Percentiles rank a stretch among this genome's conserved stretches.
These are phyloP conservation scores for Saccharomycopsis hybrid DNA, from an alignment of 1,139 yeast genomes.

Conservation along the genomic window DNA sequence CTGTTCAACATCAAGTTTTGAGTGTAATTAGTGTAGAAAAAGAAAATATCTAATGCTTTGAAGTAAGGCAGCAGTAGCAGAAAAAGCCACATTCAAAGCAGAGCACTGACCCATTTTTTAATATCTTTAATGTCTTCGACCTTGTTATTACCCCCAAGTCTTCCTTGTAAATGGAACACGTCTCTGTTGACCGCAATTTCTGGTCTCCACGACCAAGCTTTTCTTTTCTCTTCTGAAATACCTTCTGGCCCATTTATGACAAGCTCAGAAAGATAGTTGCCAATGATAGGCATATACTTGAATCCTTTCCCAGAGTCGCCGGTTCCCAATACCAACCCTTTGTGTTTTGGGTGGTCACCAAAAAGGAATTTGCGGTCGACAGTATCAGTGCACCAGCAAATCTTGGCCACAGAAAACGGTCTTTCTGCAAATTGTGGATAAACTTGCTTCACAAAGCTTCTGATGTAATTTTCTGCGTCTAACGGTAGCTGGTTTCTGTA, in stretches of 20 bases:
- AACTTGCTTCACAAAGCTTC: conserved; percentile 27
- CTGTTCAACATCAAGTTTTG: too few relatives aligned
- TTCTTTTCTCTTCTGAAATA: conserved; percentile 18
- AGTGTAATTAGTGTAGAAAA: too few relatives aligned
- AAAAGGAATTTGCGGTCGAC: conserved; percentile 37
- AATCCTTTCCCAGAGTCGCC: conserved; percentile 44
- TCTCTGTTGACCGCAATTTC: conserved; percentile 24
- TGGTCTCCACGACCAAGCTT: conserved; percentile 29
- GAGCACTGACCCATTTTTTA: conserved; percentile 27
- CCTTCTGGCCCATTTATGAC: conserved; percentile 9
- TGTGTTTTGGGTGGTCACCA: conserved; percentile 34
- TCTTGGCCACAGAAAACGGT: conserved; percentile 32
- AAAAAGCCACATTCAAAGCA: too few relatives aligned
- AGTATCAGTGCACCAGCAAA: conserved; percentile 46
- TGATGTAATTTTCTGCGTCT: conserved; percentile 27
- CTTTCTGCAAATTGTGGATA: conserved; percentile 37
- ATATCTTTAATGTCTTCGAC: conserved; percentile 28
- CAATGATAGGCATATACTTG: conserved; percentile 38
- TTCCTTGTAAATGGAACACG: conserved; percentile 24
- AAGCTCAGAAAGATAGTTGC: conserved; percentile 33
- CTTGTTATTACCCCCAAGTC: conserved; percentile 28
- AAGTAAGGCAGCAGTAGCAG: too few relatives aligned
- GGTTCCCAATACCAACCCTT: conserved; percentile 32
- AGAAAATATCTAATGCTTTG: too few relatives aligned
- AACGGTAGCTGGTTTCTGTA: conserved; percentile 26